Percentiles rank a stretch among this genome's conserved stretches.
Conservation (phyloP, 495 filamentous ascomycete genomes). For the Entonaema liquescens region DNA sequence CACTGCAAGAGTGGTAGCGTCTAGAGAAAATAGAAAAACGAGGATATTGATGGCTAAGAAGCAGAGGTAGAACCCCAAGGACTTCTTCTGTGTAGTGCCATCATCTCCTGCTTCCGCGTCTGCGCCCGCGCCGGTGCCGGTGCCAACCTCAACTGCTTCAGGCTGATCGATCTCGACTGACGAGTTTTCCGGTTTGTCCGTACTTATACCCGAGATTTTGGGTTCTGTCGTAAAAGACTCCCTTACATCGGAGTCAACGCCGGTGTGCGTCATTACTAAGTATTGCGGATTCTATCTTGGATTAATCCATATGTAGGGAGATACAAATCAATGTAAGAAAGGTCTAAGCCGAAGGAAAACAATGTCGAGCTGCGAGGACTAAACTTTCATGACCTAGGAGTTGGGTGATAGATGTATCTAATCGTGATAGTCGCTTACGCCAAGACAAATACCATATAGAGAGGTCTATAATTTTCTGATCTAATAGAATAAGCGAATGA, state of each 20-base stretch:
- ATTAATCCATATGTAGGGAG: neutral
- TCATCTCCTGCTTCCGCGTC: slow-evolving; percentile 6
- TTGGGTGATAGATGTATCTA: neutral
- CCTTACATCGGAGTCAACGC: neutral
- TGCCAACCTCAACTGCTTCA: slow-evolving; percentile 13
- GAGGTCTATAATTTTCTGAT: neutral
- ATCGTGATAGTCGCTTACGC: neutral
- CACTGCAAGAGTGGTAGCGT: slow-evolving; percentile 34
- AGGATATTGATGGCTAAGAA: slow-evolving; percentile 36
- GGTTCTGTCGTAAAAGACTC: slow-evolving; percentile 11
- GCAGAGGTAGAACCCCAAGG: slow-evolving; percentile 29
- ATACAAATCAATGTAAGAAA: no score
- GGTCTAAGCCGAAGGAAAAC: neutral
- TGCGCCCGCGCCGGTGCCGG: slow-evolving; percentile 10
- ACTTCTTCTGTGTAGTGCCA: slow-evolving; percentile 16
- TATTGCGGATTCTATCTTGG: neutral
- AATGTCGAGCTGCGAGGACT: neutral
- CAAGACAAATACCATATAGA: neutral
- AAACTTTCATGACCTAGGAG: neutral
- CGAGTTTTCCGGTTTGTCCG: slow-evolving; percentile 14
- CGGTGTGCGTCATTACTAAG: slow-evolving; percentile 15
- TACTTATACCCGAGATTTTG: slow-evolving; percentile 11
- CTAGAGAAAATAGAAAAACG: slow-evolving; percentile 33
- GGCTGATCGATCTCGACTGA: neutral
- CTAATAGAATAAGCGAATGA: neutral